Evolutionary conservation across 2,329 filamentous ascomycete species (phyloP).

Genomic region (Aspergillus fischeri): DNA sequence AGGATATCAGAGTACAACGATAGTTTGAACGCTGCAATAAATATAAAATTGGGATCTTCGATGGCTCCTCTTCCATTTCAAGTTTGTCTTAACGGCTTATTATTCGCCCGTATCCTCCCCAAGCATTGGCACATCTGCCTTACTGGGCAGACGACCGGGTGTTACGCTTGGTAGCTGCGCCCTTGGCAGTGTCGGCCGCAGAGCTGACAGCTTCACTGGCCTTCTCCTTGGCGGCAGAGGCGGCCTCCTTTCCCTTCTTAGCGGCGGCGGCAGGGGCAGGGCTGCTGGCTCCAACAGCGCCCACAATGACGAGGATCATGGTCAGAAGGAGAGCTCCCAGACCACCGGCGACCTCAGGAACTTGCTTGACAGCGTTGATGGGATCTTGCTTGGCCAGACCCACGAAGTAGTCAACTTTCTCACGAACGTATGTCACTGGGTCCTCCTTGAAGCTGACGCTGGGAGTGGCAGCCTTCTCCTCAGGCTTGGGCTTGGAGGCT

Average conservation of each 20-base stretch:
- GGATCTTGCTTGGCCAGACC: constrained; percentile 79
- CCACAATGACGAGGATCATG: constrained; percentile 66
- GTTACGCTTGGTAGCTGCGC: constrained; percentile 59
- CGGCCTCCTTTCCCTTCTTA: constrained; percentile 73
- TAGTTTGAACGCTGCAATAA: constrained; percentile 7
- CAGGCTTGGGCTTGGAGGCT: constrained; percentile 74
- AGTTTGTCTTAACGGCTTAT: neutral
- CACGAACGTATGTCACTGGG: constrained; percentile 79
- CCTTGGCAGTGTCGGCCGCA: constrained; percentile 71
- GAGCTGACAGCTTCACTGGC: constrained; percentile 60
- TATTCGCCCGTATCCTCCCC: neutral
- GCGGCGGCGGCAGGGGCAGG: constrained; percentile 62
- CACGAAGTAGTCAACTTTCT: constrained; percentile 91
- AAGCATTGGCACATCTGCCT: constrained; percentile 8
- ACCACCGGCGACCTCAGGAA: constrained; percentile 85
- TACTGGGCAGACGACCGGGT: constrained; percentile 44
- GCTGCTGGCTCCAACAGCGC: constrained; percentile 60
- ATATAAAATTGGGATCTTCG: constrained; percentile 3
- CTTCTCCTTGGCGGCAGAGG: constrained; percentile 57
- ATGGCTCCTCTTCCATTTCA: neutral
- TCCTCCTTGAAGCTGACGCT: constrained; percentile 88
- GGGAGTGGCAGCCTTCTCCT: constrained; percentile 61
- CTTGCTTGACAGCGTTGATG: constrained; percentile 76
- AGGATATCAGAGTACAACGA: constrained; percentile 1
- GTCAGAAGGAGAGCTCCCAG: constrained; percentile 67